phyloP scores from a whole-genome alignment of 345 rosid genomes.

The Theobroma cacao region DNA sequence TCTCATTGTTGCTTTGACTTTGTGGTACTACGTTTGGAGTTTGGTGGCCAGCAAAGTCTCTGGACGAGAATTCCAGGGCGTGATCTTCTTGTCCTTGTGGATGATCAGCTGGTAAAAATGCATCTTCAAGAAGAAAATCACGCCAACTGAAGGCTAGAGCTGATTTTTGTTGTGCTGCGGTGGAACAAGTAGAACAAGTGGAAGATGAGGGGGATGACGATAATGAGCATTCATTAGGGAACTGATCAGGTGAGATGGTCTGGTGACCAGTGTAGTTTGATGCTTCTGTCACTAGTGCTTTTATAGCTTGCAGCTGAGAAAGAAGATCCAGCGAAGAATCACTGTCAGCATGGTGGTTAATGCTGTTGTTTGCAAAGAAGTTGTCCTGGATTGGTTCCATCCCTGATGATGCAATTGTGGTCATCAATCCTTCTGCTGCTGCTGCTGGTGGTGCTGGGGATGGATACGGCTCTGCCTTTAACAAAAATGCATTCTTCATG shows the following conservation, averaged over 20 bases:
- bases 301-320: slow-evolving; percentile 74
- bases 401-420: slow-evolving; percentile 16
- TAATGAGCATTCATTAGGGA: slow-evolving; percentile 29
- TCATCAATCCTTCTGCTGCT: slow-evolving; percentile 14
- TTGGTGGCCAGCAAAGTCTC: slow-evolving; percentile 26
- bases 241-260: slow-evolving; percentile 7
- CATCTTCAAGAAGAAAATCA: slow-evolving; percentile 77
- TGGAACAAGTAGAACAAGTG: slow-evolving; percentile 53
- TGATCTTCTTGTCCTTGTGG: slow-evolving; percentile 25
- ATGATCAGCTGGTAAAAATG: slow-evolving; percentile 18
- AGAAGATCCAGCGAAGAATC: slow-evolving; percentile 52
- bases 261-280: slow-evolving; percentile 31
- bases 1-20: neutral
- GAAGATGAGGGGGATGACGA: slow-evolving; percentile 30
- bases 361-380: slow-evolving; percentile 8
- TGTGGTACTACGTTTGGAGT: slow-evolving; percentile 5
- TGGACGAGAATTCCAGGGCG: slow-evolving; percentile 23
- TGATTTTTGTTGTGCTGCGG: slow-evolving; percentile 43
- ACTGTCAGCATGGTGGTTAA: neutral
- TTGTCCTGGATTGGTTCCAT: slow-evolving; percentile 26
- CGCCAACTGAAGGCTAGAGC: slow-evolving; percentile 59
- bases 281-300: slow-evolving; percentile 51
- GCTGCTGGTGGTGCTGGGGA: slow-evolving; percentile 2
- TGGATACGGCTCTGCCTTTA: slow-evolving; percentile 26
- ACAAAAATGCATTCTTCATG: slow-evolving; percentile 24